phyloP scores from a whole-genome alignment of 495 filamentous ascomycete genomes.

The Viridothelium virens region DNA sequence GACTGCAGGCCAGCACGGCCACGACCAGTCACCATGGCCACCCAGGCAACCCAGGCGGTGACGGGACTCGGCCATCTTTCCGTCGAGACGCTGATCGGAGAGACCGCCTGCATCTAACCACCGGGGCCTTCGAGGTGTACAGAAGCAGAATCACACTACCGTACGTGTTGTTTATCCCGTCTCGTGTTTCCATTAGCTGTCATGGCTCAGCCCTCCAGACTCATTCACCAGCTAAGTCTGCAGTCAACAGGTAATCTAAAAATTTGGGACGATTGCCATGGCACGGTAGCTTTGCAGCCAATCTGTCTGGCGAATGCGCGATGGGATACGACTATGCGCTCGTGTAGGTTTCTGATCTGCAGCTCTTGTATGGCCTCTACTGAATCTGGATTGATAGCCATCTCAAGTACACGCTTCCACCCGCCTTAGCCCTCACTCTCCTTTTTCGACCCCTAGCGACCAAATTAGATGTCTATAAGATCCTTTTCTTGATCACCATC shows the following conservation, averaged over 20 bases:
- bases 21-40: background rate
- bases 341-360: slow-evolving; percentile 43
- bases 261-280: background rate
- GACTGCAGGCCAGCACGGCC: background rate
- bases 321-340: slow-evolving; percentile 63
- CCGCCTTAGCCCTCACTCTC: slow-evolving; percentile 48
- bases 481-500: slow-evolving; percentile 47
- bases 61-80: no score
- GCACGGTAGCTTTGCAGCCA: background rate
- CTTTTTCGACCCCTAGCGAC: slow-evolving; percentile 53
- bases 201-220: no score
- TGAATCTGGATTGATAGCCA: slow-evolving; percentile 40
- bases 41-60: no score
- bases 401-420: slow-evolving; percentile 59
- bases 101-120: no score
- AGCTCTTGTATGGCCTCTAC: background rate
- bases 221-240: no score
- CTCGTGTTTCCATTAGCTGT: background rate
- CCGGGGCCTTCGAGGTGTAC: no score
- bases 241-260: no score
- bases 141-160: background rate
- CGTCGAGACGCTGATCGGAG: no score
- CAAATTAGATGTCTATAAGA: slow-evolving; percentile 50
- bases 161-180: slow-evolving; percentile 10
- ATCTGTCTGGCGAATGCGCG: slow-evolving; percentile 16